Base-by-base conservation (phyloP, 2,329 filamentous ascomycete genomes). In the Colletotrichum destructivum region DNA sequence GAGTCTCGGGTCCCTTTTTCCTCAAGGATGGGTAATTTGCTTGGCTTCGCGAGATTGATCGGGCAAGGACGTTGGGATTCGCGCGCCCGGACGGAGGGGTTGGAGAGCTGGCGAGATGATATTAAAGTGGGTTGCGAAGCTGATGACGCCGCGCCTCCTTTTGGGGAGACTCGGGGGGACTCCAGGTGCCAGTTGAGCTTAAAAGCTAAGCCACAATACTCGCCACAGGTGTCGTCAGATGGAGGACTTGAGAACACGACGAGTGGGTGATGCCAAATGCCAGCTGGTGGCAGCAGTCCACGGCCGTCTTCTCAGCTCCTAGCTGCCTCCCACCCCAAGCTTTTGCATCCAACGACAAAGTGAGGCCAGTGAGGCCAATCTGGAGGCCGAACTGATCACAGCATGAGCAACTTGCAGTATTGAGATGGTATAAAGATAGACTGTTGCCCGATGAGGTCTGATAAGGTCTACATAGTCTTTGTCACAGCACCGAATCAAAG, bases 41-140 rank as follows among this genome's bases (percentile, higher is more conserved):
- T 51, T 31, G 63, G 46, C 57, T 46, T 62, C 67, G 57, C 56
- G 54, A 69, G 61, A 71, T 69, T 71, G 72, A 69, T 73, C 26
- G 62, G 61, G 67, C 47, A 65, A 66, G 23, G 47, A 49, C 54
- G 63, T 59, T 62, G 51, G 64, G 51, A 40, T 67, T 63, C 56
- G 65, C 65, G 52, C 69, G 66, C 68, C 57, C n/a, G 55, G 67
- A 61, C 59, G 57, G 72, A 71, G 72, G 70, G 72, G 66, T 73
- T 73, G 54, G 65, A 54, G 64, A 69, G 69, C 65, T 71, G 69
- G 69, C 69, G 69, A 72, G 72, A 65, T 72, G 72, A 66, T 49
- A 64, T 68, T 69, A 69, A 74, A 70, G 73, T 72, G 73, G 73
- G 73, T 44, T 71, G 61, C 69, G 71, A 64, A 69, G 73, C 72